Conservation (phyloP, 2,329 filamentous ascomycete genomes). For the Diaporthe sp. region DNA sequence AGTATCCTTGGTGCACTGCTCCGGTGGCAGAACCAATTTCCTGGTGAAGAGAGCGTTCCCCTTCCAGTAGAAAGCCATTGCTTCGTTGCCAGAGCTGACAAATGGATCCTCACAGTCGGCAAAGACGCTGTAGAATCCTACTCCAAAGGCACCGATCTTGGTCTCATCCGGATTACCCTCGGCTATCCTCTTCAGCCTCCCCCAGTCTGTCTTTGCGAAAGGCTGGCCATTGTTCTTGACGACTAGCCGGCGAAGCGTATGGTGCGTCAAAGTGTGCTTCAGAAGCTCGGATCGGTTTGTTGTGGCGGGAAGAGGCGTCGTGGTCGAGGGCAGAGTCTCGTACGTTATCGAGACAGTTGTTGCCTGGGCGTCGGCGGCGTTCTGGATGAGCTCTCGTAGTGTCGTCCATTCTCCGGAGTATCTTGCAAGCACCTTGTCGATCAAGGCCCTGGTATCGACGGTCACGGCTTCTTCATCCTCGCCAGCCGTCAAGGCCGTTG, state of each 20-base stretch:
- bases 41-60: slow-evolving; percentile 97
- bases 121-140: slow-evolving; percentile 99
- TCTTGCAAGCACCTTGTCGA: slow-evolving; percentile 96
- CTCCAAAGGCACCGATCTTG: slow-evolving; percentile 98
- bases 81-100: slow-evolving; percentile 90
- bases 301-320: slow-evolving; percentile 76
- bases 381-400: slow-evolving; percentile 94
- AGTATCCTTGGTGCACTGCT: slow-evolving; percentile 78
- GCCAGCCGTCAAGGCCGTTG: slow-evolving; percentile 86
- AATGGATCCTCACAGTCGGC: slow-evolving; percentile 98
- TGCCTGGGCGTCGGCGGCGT: slow-evolving; percentile 96
- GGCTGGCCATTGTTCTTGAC: slow-evolving; percentile 93
- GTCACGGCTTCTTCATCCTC: slow-evolving; percentile 97
- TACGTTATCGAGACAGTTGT: slow-evolving; percentile 91
- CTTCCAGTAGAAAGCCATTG: slow-evolving; percentile 99
- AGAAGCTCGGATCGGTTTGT: slow-evolving; percentile 79
- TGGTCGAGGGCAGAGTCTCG: slow-evolving; percentile 88
- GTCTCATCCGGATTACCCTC: slow-evolving; percentile 99
- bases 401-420: slow-evolving; percentile 97
- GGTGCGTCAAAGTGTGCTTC: slow-evolving; percentile 86
- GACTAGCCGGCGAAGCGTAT: slow-evolving; percentile 88
- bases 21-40: slow-evolving; percentile 79
- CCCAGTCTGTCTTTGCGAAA: slow-evolving; percentile 94
- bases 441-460: slow-evolving; percentile 95
- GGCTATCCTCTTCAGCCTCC: slow-evolving; percentile 93